Evolutionary conservation across 2,329 filamentous ascomycete genomes (phyloP), one percentile per base, ranked within the genome.

Genomic region (Ambrosiella xylebori): DNA sequence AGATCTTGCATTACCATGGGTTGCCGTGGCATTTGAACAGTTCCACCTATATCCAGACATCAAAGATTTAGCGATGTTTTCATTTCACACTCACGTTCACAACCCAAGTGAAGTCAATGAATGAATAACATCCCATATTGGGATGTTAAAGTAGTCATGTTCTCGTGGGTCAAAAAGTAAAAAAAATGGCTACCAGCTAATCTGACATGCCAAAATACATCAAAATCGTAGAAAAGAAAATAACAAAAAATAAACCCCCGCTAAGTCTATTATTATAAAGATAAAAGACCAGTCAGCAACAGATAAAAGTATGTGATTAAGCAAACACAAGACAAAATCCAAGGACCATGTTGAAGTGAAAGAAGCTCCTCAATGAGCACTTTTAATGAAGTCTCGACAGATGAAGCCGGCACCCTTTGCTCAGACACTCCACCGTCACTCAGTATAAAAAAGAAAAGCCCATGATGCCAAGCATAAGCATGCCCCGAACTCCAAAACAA

Each of bases 131-230:
- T n/a, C 8, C 36, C 8, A 59, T 27, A 13, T 15, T 44, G 40
- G 15, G 7, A 55, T 19, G 13, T 11, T 12, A 5, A 47, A 56
- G 27, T 27, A 37, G 47, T 45, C 39, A 56, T 47, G 54, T 19
- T 45, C 54, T 37, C 54, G 35, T 51, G 35, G 7, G 12, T n/a
- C 8, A 27, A 35, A 51, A 51, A n/a, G 27, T 19, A 41, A 51
- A 64, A 64, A 57, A 62, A 60, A 61, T 59, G 55, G 37, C 39
- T 37, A 47, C 57, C 36, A 53, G 38, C 38, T 51, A 51, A 13
- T 19, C 17, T 19, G 19, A n/a, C 39, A 41, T 41, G 11, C 39
- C 11, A 12, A 11, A 41, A n/a, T n/a, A 41, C 11, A 41, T 12
- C 11, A 11, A 41, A n/a, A 41, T 12, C 5, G 39, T 12, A 12